These are phyloP conservation scores for Tricholoma saponaceum DNA, from an alignment of 768 basidiomycete species.

Conservation along the genomic window DNA sequence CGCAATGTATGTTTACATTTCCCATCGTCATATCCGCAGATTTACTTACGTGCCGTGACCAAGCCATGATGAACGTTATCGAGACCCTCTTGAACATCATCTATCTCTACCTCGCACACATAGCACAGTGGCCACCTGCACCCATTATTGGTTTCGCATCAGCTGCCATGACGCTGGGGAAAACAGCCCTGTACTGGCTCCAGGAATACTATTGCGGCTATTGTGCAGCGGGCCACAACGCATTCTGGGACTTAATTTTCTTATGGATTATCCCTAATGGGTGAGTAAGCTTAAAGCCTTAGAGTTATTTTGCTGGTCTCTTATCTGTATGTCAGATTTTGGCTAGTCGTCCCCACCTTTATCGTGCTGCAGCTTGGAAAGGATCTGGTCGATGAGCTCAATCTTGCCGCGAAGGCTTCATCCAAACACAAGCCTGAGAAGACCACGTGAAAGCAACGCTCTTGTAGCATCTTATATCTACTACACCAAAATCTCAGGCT, in stretches of 20 bases:
- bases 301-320: neutral
- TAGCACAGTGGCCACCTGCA: conserved; percentile 56
- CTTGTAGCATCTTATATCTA: neutral
- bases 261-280: conserved; percentile 80
- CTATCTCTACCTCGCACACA: conserved; percentile 76
- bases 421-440: conserved; percentile 18
- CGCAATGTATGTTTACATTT: conserved; percentile 65
- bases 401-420: conserved; percentile 16
- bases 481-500: neutral
- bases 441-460: conserved; percentile 4
- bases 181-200: conserved; percentile 78
- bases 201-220: conserved; percentile 78
- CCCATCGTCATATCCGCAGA: neutral
- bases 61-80: conserved; percentile 77
- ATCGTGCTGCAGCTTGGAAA: conserved; percentile 57
- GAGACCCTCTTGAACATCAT: conserved; percentile 71
- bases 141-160: conserved; percentile 71
- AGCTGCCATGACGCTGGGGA: conserved; percentile 76
- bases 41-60: neutral
- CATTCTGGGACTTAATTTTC: conserved; percentile 40
- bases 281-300: conserved; percentile 32
- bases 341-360: conserved; percentile 68
- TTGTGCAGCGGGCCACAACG: conserved; percentile 77
- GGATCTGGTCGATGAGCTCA: conserved; percentile 51
- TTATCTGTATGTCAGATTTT: conserved; percentile 42